phyloP scores from a whole-genome alignment of 805 yeast genomes.

The Ogataea glucozyma region DNA sequence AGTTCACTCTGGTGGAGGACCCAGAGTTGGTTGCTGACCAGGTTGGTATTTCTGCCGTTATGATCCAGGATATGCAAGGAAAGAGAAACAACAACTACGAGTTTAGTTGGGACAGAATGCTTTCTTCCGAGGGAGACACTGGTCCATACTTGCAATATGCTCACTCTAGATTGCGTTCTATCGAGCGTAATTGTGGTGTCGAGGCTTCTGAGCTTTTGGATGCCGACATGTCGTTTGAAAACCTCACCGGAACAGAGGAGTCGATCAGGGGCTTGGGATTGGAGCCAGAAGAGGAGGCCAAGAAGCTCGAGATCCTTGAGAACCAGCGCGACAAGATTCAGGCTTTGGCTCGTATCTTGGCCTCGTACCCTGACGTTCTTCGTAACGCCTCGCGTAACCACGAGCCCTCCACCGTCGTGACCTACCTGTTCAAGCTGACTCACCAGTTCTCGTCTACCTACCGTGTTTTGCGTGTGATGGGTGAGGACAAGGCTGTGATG shows the following conservation, averaged over 20 bases:
- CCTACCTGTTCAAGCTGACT: conserved; percentile 87
- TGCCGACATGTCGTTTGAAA: conserved; percentile 35
- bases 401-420: conserved; percentile 93
- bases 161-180: conserved; percentile 93
- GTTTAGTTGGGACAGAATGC: conserved; percentile 98
- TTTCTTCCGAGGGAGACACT: conserved; percentile 97
- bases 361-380: conserved; percentile 89
- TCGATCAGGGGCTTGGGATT: conserved; percentile 25
- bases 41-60: conserved; percentile 94
- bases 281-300: conserved; percentile 31
- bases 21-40: conserved; percentile 95
- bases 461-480: conserved; percentile 94
- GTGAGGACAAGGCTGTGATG: conserved; percentile 86
- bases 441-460: conserved; percentile 96
- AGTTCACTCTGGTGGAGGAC: conserved; percentile 88
- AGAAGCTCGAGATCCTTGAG: conserved; percentile 33
- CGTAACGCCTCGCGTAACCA: conserved; percentile 78
- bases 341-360: conserved; percentile 70
- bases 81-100: conserved; percentile 95
- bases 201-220: conserved; percentile 30
- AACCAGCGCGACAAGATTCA: conserved; percentile 38
- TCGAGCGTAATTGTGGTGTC: conserved; percentile 79
- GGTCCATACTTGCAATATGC: conserved; percentile 99
- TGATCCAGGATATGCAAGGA: conserved; percentile 99
- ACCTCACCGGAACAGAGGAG: conserved; percentile 32